Evolutionary conservation across 306 rosid species (phyloP).

Genomic region (Cucumis sativus): Cucumber_9930_V3 NC_026659.2:27964001-27964500

Average conservation of each 20-base stretch:
- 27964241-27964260: background rate
- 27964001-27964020: conserved; percentile 30
- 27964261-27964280: background rate
- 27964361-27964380: background rate
- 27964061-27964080: conserved; percentile 50
- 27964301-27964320: background rate
- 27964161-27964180: background rate
- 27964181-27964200: background rate
- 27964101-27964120: conserved; percentile 8
- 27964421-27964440: background rate
- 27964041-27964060: conserved; percentile 59
- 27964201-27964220: background rate
- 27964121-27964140: background rate
- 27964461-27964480: background rate
- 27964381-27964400: conserved; percentile 5
- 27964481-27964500: background rate
- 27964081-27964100: conserved; percentile 41
- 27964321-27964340: background rate
- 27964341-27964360: too few relatives aligned
- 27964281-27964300: background rate
- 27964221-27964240: background rate
- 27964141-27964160: background rate
- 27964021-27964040: conserved; percentile 23
- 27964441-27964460: background rate
- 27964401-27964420: background rate